phyloP scores from a whole-genome alignment of 2,329 filamentous ascomycete species.

The Calonectria ilicicola region DNA sequence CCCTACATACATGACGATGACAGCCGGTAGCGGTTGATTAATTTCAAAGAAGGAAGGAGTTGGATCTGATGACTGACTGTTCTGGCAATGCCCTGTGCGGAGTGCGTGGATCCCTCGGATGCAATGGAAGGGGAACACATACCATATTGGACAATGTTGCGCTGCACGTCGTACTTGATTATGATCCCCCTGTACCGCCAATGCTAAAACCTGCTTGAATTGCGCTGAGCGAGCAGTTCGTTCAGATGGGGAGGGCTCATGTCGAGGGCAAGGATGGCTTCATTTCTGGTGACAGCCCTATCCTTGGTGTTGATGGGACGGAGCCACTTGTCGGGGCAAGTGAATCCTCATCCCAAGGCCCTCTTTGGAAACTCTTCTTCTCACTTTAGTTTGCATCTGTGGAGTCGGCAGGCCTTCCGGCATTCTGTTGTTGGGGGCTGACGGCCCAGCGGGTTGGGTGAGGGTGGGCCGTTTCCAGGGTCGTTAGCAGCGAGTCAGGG shows the following conservation, averaged over 20 bases:
- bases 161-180: conserved; percentile 13
- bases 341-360: conserved; percentile 7
- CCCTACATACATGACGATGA: conserved; percentile 29
- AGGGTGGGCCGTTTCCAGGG: conserved; percentile 37
- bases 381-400: conserved; percentile 34
- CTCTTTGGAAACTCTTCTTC: conserved; percentile 25
- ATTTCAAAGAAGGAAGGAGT: conserved; percentile 28
- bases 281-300: conserved; percentile 6
- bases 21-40: conserved; percentile 30
- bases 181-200: conserved; percentile 30
- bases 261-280: background rate
- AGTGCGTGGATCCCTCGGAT: conserved; percentile 28
- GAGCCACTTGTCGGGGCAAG: background rate
- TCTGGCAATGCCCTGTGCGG: conserved; percentile 20
- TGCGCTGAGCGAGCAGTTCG: conserved; percentile 36
- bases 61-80: conserved; percentile 34
- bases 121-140: conserved; percentile 25
- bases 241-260: conserved; percentile 8
- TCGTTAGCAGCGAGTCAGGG: conserved; percentile 40
- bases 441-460: conserved; percentile 45
- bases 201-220: conserved; percentile 26
- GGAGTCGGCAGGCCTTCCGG: conserved; percentile 47
- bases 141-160: conserved; percentile 16
- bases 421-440: conserved; percentile 44
- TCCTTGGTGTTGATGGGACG: conserved; percentile 13